These are phyloP conservation scores for Synchytrium microbalum DNA, from an alignment of 371 early-diverging fungal species.

Conservation along the genomic window DNA sequence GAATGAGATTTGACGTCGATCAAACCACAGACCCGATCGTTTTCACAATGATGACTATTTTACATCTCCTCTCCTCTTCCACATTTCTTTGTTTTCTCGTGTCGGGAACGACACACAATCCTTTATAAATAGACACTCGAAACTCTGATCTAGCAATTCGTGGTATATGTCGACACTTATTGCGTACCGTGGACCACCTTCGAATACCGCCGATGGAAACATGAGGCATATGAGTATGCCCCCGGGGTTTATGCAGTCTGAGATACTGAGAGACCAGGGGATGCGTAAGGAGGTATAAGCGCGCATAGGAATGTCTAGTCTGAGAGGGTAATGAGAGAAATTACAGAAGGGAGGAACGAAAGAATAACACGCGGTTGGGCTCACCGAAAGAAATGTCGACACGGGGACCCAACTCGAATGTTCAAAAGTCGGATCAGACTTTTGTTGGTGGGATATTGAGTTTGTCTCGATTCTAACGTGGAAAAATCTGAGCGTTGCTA, in stretches of 20 bases:
- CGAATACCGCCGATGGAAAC: conserved; percentile 46
- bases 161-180: not conserved
- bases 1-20: no score
- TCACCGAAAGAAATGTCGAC: no score
- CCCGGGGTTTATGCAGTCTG: conserved; percentile 57
- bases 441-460: no score
- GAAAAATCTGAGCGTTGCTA: no score
- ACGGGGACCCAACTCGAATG: no score
- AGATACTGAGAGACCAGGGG: conserved; percentile 63
- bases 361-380: no score
- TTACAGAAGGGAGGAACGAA: no score
- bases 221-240: conserved; percentile 73
- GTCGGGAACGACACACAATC: not conserved
- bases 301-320: conserved; percentile 67
- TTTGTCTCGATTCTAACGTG: no score
- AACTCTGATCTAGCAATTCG: not conserved
- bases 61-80: not conserved
- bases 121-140: not conserved
- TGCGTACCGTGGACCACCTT: not conserved
- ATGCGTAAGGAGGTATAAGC: conserved; percentile 55
- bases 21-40: no score
- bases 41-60: no score
- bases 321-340: no score
- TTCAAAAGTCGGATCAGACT: no score
- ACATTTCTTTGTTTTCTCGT: not conserved